Percentiles rank a stretch among this genome's conserved stretches.
These are phyloP conservation scores for Helianthus annuus DNA, from an alignment of 129 eudicot species.

Conservation along the genomic window DNA sequence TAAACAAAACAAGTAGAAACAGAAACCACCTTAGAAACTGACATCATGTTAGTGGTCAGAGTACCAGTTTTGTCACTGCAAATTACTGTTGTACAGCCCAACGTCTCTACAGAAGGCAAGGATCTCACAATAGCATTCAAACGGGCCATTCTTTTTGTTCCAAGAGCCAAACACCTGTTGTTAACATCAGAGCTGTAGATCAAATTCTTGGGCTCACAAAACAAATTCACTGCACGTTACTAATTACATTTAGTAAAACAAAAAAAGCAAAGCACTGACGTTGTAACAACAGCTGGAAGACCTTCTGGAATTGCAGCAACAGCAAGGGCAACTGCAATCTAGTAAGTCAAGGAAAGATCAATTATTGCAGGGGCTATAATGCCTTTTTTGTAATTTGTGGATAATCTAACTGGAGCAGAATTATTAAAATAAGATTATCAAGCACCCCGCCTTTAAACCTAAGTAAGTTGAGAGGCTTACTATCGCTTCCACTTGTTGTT, in stretches of 20 bases:
- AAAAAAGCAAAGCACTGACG: constrained; percentile 55
- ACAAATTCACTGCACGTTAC: neutral
- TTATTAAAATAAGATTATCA: neutral
- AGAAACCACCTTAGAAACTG: constrained; percentile 77
- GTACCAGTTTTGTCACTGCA: constrained; percentile 99
- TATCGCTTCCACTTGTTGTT: too few relatives aligned
- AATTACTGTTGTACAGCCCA: constrained; percentile 98
- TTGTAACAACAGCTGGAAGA: constrained; percentile 99
- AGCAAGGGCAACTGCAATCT: constrained; percentile 99
- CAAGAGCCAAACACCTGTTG: constrained; percentile 95
- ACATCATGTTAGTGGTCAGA: constrained; percentile 98
- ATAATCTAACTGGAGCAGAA: neutral
- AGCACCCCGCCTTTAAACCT: neutral
- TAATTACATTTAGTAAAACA: neutral
- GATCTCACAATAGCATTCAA: constrained; percentile 98
- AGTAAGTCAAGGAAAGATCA: constrained; percentile 27
- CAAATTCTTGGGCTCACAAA: constrained; percentile 22
- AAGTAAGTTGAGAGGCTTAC: constrained; percentile 7
- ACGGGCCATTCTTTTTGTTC: constrained; percentile 99
- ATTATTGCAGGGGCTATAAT: constrained; percentile 15
- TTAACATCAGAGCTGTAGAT: neutral
- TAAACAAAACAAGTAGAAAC: constrained; percentile 8
- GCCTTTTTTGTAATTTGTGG: neutral
- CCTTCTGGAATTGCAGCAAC: constrained; percentile 99
- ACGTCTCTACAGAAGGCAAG: constrained; percentile 97